Evolutionary conservation across 2,329 filamentous ascomycete genomes (phyloP), one percentile per base, ranked within the genome.

Genomic region (Blastomyces gilchristii): DNA sequence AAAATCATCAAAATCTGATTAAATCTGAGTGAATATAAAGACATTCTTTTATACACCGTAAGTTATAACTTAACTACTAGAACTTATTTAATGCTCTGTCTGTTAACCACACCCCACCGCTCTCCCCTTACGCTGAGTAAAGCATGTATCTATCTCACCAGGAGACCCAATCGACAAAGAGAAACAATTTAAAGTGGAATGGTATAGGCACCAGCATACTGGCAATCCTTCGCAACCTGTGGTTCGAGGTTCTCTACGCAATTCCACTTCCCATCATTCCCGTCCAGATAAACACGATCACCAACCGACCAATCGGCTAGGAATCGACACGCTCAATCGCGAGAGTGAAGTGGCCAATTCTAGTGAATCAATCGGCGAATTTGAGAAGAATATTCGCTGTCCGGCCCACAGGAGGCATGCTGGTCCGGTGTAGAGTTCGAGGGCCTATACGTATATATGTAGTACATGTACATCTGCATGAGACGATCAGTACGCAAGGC

Each of bases 341-440:
- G 4, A 60, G 22, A 0, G 41, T 60, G 58, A 60, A 60, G 25
- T 60, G 37, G 28, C 68, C 69, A 61, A 73, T 68, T 14, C 68
- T 68, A 67, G 68, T 57, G 65, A 76, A 70, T 62, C 72, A 70
- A 3, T 73, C 69, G 65, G 72, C 71, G n/a, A 71, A 65, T 66
- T 71, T 31, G 66, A 65, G 65, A 66, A 66, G 53, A 62, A 22
- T 63, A 58, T 52, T 49, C 34, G 64, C 63, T 16, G 31, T 58
- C 47, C 4, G 71, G 63, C 41, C 74, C 64, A 61, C 71, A 70
- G 39, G 71, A 69, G 61, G 72, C 72, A 64, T 70, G 65, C n/a
- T 43, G n/a, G 16, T 60, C 58, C 9, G 58, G 58, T 12, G 22
- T 41, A 1, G 58, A 49, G 58, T 39, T 60, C 2, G 28, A 12